These are phyloP conservation scores for Pseudomassariella vexata DNA, from an alignment of 2,329 filamentous ascomycete genomes.

Conservation along the genomic window DNA sequence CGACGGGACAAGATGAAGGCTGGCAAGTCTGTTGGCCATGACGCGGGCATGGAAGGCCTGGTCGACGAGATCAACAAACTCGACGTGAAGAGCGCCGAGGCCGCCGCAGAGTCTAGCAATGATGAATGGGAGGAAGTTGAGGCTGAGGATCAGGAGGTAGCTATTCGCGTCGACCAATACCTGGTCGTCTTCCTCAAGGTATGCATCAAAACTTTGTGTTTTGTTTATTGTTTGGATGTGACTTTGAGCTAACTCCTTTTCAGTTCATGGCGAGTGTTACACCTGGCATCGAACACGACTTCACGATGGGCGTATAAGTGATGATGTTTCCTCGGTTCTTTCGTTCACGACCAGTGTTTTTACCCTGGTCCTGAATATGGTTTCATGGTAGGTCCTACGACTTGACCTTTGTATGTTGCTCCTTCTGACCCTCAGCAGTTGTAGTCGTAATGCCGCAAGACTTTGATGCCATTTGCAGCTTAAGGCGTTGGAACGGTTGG, in stretches of 20 bases:
- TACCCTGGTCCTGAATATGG: no score
- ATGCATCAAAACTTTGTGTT: slow-evolving; percentile 1
- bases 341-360: no score
- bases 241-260: slow-evolving; percentile 16
- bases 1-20: slow-evolving; percentile 74
- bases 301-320: slow-evolving; percentile 83
- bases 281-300: slow-evolving; percentile 95
- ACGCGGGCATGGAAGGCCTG: slow-evolving; percentile 73
- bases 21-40: slow-evolving; percentile 42
- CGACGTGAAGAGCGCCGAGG: slow-evolving; percentile 47
- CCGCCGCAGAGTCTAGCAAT: slow-evolving; percentile 42
- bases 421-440: no score
- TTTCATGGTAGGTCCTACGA: no score
- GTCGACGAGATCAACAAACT: slow-evolving; percentile 72
- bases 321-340: no score
- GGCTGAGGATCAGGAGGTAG: slow-evolving; percentile 65
- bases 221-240: background rate
- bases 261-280: slow-evolving; percentile 83
- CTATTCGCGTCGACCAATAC: slow-evolving; percentile 84
- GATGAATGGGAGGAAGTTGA: slow-evolving; percentile 66
- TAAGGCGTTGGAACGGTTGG: no score
- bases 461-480: no score
- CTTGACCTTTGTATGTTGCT: no score
- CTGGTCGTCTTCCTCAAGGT: slow-evolving; percentile 83
- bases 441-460: no score